Evolutionary conservation across 495 filamentous ascomycete species (phyloP), one percentile per base, ranked within the genome.

Genomic region (Penicillium manginii): DNA sequence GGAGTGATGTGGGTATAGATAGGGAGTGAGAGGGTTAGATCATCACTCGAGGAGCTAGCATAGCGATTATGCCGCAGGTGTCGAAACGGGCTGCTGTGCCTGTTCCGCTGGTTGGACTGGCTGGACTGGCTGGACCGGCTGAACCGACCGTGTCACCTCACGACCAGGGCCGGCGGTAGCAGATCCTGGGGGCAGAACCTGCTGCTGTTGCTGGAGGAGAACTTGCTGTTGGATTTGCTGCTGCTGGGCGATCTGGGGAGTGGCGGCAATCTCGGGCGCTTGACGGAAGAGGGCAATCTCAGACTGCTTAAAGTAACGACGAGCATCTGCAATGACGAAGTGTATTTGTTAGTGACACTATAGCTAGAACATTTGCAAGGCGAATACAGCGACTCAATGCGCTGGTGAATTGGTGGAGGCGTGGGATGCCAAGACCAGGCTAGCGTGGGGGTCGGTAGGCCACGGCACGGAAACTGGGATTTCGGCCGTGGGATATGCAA

Each of bases 271-370:
- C 58, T 84, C 93, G 31, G 94, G 94, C 21, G 92, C 87, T 82
- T 97, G 94, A 54, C 96, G 89, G 80, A 90, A 97, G 47, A 99
- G 89, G 55, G 97, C 91, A 69, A 99, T 99, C 76, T 99, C 94
- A 52, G 92, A 96, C 75, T 99, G 94, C 71, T 99, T 99, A 81
- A 99, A 99, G 78, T 99, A 99, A 59, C 94, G 86, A 62, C 94
- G 83, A 42, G 96, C 96, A 71, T 99, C 94, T 96, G 66, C 47
- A 40, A 26, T 2, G 53, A 26, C 23, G 33, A 2, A 45, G 32
- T 51, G 31, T 40, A 51, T 43, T 46, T 46, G 58, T 58, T 19
- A 59, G 42, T 29, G 17, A 37, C 11, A 14, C 26, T 29, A 31
- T 7, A 48, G 40, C 46, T 29, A 31, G 12, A 48, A 48, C 46